These are phyloP conservation scores for Plasmodium malariae DNA, from an alignment of 169 alveolate species.

Conservation along the genomic window DNA sequence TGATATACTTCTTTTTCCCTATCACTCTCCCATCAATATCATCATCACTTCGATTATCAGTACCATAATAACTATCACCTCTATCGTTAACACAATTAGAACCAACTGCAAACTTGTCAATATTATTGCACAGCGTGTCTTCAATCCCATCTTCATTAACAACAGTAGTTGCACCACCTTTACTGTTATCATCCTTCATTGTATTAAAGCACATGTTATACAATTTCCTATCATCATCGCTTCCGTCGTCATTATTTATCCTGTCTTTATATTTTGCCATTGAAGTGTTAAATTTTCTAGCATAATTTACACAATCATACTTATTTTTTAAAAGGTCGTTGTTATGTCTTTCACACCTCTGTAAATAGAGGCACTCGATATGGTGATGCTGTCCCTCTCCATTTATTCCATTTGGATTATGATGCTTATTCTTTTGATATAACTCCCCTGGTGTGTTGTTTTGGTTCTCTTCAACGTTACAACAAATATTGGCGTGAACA, in stretches of 20 bases:
- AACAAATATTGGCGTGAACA: neutral
- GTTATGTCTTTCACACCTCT: too few relatives aligned
- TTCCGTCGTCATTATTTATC: neutral
- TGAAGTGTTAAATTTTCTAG: conserved; percentile 7
- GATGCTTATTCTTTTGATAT: too few relatives aligned
- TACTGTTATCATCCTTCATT: conserved; percentile 17
- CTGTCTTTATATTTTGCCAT: neutral
- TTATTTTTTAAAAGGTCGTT: neutral
- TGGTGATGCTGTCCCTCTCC: too few relatives aligned
- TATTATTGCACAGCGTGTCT: neutral
- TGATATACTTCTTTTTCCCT: too few relatives aligned
- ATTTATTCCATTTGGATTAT: too few relatives aligned
- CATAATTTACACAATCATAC: neutral
- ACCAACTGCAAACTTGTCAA: too few relatives aligned
- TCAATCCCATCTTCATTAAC: conserved; percentile 4
- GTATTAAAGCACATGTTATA: conserved; percentile 9
- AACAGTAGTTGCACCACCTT: conserved; percentile 30
- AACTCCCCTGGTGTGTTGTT: neutral
- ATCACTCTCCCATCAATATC: too few relatives aligned
- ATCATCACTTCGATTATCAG: too few relatives aligned
- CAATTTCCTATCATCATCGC: neutral
- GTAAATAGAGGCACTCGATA: too few relatives aligned
- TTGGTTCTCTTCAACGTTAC: neutral
- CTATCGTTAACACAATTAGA: too few relatives aligned
- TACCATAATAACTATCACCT: too few relatives aligned